A percentile compares a stretch with the other conserved stretches of the same genome.
Evolutionary conservation across 768 basidiomycete species (phyloP).

Genomic region (Boletus coccyginus): DNA sequence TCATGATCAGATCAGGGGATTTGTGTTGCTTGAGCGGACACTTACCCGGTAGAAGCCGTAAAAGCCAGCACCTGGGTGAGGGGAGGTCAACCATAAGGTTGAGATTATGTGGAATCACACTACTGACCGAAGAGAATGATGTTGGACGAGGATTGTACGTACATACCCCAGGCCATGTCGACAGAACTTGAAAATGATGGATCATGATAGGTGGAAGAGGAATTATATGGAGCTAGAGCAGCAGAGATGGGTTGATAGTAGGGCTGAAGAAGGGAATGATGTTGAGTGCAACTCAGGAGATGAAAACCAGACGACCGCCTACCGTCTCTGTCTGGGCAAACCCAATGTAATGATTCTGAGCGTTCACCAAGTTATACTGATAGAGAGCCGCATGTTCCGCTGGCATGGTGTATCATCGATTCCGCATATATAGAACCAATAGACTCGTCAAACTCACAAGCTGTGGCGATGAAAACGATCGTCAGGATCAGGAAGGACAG

Average conservation of each 20-base stretch:
- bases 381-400: slow-evolving; percentile 49
- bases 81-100: slow-evolving; percentile 24
- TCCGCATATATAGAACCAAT: not conserved
- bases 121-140: slow-evolving; percentile 42
- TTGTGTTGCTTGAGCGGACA: not conserved
- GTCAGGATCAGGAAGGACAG: not conserved
- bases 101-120: slow-evolving; percentile 21
- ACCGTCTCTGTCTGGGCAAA: slow-evolving; percentile 53
- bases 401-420: not conserved
- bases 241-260: slow-evolving; percentile 48
- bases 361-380: slow-evolving; percentile 45
- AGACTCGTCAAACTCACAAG: slow-evolving; percentile 15
- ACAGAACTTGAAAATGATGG: slow-evolving; percentile 28
- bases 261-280: slow-evolving; percentile 27
- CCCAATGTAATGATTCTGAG: slow-evolving; percentile 48
- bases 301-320: not conserved
- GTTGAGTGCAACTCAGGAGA: not conserved
- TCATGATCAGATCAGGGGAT: not conserved
- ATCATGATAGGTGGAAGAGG: slow-evolving; percentile 36
- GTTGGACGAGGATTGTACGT: slow-evolving; percentile 33
- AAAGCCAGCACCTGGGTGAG: slow-evolving; percentile 40
- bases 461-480: not conserved
- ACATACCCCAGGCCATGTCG: slow-evolving; percentile 12
- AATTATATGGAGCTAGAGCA: slow-evolving; percentile 40
- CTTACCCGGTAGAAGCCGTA: slow-evolving; percentile 48